Evolutionary conservation across 2,329 filamentous ascomycete genomes (phyloP), one percentile per base, ranked within the genome.

Genomic region (Fusarium lyarnte): DNA sequence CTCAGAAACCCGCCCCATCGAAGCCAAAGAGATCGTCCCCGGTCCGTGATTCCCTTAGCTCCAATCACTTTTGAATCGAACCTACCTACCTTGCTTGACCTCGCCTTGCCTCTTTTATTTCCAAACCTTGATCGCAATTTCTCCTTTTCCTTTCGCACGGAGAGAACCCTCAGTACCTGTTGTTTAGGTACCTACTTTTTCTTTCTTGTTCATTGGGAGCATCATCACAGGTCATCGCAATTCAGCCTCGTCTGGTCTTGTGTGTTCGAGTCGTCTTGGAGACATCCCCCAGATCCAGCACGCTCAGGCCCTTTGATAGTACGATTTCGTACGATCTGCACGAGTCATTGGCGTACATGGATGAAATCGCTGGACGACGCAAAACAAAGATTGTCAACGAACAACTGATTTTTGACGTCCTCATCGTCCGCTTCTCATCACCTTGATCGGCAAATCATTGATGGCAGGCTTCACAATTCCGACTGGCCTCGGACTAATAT

Each of bases 11-110:
- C 46, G 27, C 43, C 59, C 39, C 33, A 45, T 51, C 47, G 35
- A 58, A 43, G 43, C 54, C 45, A 49, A 33, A 63, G 41, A 63
- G 66, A 69, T 69, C 66, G 45, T 58, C 58, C 64, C 66, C 64
- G 66, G 64, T 63, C 58, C 65, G 65, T 63, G 57, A 66, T 69
- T 53, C 41, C 58, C 47, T 64, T 69, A 69, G 66, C 66, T 63
- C 46, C 52, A 49, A 60, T 45, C 63, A 45, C 46, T 45, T 38
- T 63, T 41, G 64, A 52, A 46, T 51, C 58, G 61, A 59, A 59
- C 51, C 54, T 51, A 65, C 41, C 25, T 25, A 25, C 25, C 46
- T 39, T 64, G 42, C 39, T 39, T 64, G 42, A 58, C n/a, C 46
- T 41, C 52, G 43, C 61, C 61, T 66, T 66, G 61, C 43, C 31